Percentiles rank a stretch among this genome's conserved stretches.
Conservation (phyloP, 1,284 basidiomycete genomes). For the Singerocomus inundabilis region DNA sequence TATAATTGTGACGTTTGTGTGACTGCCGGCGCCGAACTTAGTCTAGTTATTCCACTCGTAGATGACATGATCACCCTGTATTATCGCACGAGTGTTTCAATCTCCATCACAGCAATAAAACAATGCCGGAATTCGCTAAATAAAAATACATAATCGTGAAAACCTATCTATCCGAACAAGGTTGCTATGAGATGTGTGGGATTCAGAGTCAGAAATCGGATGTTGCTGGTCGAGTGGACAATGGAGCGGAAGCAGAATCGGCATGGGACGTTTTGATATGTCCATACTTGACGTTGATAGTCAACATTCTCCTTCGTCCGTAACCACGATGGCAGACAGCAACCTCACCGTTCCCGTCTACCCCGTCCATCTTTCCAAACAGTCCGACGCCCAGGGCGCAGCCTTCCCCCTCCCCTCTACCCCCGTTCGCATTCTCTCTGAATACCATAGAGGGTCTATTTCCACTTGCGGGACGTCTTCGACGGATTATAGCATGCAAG, state of each 20-base stretch:
- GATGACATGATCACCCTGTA: too few relatives aligned
- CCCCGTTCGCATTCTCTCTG: constrained; percentile 20
- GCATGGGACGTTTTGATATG: not conserved
- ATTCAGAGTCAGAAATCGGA: constrained; percentile 15
- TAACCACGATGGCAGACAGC: constrained; percentile 16
- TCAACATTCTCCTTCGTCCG: constrained; percentile 12
- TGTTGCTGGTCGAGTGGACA: constrained; percentile 21
- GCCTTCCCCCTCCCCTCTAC: constrained; percentile 7
- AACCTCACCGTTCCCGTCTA: constrained; percentile 18
- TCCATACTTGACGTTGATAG: constrained; percentile 8
- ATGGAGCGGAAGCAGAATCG: constrained; percentile 18
- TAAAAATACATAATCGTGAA: too few relatives aligned
- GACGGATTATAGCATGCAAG: constrained; percentile 50
- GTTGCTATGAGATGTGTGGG: constrained; percentile 4
- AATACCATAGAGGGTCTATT: constrained; percentile 55
- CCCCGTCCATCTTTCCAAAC: constrained; percentile 3
- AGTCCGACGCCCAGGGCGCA: constrained; percentile 6
- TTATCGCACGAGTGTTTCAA: too few relatives aligned
- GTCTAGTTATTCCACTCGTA: too few relatives aligned
- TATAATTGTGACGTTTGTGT: too few relatives aligned
- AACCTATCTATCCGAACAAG: constrained; percentile 6
- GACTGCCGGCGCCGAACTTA: too few relatives aligned
- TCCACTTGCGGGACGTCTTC: constrained; percentile 60
- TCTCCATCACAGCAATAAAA: too few relatives aligned
- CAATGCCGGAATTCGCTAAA: too few relatives aligned